These are phyloP conservation scores for Talaromyces sp. DNA, from an alignment of 2,329 filamentous ascomycete genomes.

Conservation along the genomic window DNA sequence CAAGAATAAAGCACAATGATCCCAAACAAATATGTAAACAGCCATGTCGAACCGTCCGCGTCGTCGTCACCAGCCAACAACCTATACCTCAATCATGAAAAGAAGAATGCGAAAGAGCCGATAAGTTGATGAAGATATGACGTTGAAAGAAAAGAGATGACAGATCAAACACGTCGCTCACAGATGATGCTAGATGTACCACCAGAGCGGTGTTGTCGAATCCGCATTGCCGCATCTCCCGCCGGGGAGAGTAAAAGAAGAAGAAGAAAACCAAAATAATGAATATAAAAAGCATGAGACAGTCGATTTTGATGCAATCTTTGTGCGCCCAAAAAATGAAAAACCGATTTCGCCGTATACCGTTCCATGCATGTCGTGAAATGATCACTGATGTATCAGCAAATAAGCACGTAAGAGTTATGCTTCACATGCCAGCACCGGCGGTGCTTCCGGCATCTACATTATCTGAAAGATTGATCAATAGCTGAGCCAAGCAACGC, in stretches of 20 bases:
- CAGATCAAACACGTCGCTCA: constrained; percentile 15
- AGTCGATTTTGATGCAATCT: constrained; percentile 11
- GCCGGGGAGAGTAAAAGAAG: not conserved
- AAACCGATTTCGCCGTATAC: constrained; percentile 35
- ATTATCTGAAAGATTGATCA: constrained; percentile 93
- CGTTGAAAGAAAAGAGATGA: constrained; percentile 8
- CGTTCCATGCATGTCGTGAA: constrained; percentile 39
- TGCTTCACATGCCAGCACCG: constrained; percentile 31
- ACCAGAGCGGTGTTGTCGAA: not conserved
- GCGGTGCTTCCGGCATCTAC: constrained; percentile 53
- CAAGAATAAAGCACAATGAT: not conserved
- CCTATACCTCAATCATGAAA: constrained; percentile 21
- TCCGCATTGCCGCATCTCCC: not conserved
- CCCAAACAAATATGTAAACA: constrained; percentile 14
- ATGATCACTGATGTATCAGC: constrained; percentile 25
- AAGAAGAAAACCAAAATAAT: constrained; percentile 3
- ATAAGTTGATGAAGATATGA: constrained; percentile 16
- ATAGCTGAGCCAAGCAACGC: constrained; percentile 89
- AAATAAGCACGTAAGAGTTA: constrained; percentile 27
- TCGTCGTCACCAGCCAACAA: constrained; percentile 27
- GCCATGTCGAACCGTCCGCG: constrained; percentile 29
- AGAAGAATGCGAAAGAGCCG: not conserved
- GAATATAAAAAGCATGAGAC: not conserved
- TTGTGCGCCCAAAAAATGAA: constrained; percentile 25
- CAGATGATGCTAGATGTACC: not conserved